Evolutionary conservation across 1,139 yeast species (phyloP).

Genomic region (Yamadazyma aaseri): DNA sequence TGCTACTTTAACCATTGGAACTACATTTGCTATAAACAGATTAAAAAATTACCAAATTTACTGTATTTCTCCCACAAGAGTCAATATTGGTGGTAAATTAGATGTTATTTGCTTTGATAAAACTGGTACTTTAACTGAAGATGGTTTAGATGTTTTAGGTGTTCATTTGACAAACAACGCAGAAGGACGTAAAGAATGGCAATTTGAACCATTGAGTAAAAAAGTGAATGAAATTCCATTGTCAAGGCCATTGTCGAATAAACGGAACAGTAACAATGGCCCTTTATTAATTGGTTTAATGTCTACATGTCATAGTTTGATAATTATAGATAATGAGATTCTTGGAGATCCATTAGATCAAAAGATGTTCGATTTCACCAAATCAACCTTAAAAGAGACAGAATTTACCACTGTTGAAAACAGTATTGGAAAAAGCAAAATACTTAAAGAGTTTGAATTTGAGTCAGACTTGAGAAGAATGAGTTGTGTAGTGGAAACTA

Average conservation of each 20-base stretch:
- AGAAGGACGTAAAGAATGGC: conserved; percentile 48
- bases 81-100: conserved; percentile 90
- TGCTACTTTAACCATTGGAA: conserved; percentile 94
- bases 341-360: conserved; percentile 92
- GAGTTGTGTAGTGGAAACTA: conserved; percentile 67
- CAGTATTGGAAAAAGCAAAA: conserved; percentile 44
- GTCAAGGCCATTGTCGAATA: conserved; percentile 3
- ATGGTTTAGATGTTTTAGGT: conserved; percentile 91
- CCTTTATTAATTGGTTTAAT: conserved; percentile 49
- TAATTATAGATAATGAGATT: conserved; percentile 72
- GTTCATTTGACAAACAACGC: conserved; percentile 64
- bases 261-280: conserved; percentile 31
- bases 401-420: conserved; percentile 25
- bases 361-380: conserved; percentile 89
- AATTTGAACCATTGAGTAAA: conserved; percentile 47
- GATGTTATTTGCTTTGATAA: conserved; percentile 93
- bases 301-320: conserved; percentile 86
- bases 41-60: conserved; percentile 64
- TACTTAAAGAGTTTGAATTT: conserved; percentile 78
- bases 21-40: conserved; percentile 84
- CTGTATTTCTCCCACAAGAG: conserved; percentile 91
- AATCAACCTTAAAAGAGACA: conserved; percentile 58
- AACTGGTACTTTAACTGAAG: conserved; percentile 96
- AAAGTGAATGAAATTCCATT: conserved; percentile 25
- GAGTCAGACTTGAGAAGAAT: conserved; percentile 82